phyloP scores from a whole-genome alignment of 176 grass and related monocot species.

The Pontederia paniculata region DNA sequence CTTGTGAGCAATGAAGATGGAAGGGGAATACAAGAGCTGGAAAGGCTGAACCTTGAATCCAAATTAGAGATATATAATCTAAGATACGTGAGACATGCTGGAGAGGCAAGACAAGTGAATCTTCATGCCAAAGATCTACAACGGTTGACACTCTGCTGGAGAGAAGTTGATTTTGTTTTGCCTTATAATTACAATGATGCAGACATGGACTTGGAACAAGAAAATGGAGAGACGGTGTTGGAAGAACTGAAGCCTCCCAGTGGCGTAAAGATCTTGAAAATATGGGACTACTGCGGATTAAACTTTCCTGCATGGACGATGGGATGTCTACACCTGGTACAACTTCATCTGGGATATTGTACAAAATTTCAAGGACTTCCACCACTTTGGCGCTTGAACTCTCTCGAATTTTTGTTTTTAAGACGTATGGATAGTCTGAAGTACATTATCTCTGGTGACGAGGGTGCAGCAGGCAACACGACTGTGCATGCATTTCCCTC shows the following conservation, averaged over 20 bases:
- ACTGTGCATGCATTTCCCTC: neutral
- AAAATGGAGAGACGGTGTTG: conserved; percentile 2
- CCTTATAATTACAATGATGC: too few relatives aligned
- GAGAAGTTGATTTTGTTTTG: neutral
- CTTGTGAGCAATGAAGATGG: neutral
- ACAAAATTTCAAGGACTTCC: conserved; percentile 3
- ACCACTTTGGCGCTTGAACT: conserved; percentile 15
- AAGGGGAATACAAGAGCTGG: conserved; percentile 16
- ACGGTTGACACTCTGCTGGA: conserved; percentile 2
- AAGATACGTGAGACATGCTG: neutral
- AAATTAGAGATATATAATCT: conserved; percentile 6
- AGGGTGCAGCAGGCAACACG: neutral
- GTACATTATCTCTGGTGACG: neutral
- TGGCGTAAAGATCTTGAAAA: neutral
- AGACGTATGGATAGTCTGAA: neutral
- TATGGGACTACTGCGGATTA: neutral
- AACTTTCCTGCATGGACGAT: conserved; percentile 15
- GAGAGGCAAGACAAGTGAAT: conserved; percentile 6
- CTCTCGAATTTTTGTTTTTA: neutral
- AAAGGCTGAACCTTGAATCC: conserved; percentile 14
- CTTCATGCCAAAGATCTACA: conserved; percentile 9
- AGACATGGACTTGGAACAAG: too few relatives aligned
- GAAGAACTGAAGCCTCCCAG: conserved; percentile 17
- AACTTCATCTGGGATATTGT: neutral
- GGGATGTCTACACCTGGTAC: neutral